phyloP scores from a whole-genome alignment of 257 asterid species.

The Gentiana dahurica region DNA sequence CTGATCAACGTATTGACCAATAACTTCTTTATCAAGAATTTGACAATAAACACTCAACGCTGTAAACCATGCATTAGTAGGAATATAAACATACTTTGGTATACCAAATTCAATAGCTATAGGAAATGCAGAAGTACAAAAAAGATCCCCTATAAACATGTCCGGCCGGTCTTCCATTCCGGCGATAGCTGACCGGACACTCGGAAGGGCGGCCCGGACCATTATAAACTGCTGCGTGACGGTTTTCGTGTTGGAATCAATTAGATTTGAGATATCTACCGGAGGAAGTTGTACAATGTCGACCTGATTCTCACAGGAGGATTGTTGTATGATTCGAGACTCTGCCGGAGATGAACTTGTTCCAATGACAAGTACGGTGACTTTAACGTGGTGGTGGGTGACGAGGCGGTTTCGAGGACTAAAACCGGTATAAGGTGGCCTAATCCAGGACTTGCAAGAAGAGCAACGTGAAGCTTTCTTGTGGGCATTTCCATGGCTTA shows the following conservation, averaged over 20 bases:
- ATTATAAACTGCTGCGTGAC: conserved; percentile 28
- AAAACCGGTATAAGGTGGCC: conserved; percentile 61
- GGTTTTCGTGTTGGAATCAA: conserved; percentile 26
- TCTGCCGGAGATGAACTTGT: conserved; percentile 24
- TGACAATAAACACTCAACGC: conserved; percentile 36
- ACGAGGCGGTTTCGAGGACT: conserved; percentile 48
- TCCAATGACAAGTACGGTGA: conserved; percentile 32
- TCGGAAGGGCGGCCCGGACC: conserved; percentile 35
- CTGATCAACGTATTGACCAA: conserved; percentile 42
- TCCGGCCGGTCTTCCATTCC: conserved; percentile 33
- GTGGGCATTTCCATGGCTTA: conserved; percentile 8
- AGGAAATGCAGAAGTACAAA: conserved; percentile 31
- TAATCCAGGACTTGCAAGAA: conserved; percentile 59
- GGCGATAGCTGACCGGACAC: conserved; percentile 31
- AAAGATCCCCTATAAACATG: conserved; percentile 44
- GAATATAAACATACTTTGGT: conserved; percentile 37
- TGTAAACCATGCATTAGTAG: conserved; percentile 43
- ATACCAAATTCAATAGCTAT: conserved; percentile 39
- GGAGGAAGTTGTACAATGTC: conserved; percentile 33
- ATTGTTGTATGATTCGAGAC: conserved; percentile 19
- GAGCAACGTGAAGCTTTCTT: conserved; percentile 24
- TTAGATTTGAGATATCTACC: conserved; percentile 31
- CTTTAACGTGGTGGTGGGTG: conserved; percentile 27
- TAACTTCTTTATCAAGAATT: conserved; percentile 37
- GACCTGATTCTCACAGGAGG: conserved; percentile 7